Conservation (phyloP, 139 green algal species). For the Micromonas commoda region DNA sequence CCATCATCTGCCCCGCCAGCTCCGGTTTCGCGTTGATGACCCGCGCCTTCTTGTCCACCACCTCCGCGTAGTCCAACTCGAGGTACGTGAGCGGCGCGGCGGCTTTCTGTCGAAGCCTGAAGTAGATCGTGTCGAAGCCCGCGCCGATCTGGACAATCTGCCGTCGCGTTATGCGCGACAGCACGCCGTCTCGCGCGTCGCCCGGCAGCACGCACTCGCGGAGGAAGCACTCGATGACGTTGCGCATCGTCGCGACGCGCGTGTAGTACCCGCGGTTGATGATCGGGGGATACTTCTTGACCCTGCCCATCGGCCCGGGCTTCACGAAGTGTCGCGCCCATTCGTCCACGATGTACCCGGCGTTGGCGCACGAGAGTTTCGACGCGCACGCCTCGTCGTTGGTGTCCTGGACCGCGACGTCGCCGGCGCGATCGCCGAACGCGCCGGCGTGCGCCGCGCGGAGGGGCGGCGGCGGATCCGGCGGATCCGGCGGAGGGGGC, state of each 20-base stretch:
- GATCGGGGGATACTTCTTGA: not conserved
- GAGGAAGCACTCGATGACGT: not conserved
- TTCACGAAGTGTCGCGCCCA: not conserved
- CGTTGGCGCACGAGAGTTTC: not conserved
- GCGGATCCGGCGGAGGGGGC: no score
- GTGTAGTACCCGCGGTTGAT: not conserved
- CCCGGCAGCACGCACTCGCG: not conserved
- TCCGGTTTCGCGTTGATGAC: not conserved
- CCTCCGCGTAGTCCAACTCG: constrained; percentile 14
- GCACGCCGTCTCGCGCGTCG: not conserved
- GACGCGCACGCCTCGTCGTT: constrained; percentile 24
- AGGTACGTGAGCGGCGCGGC: not conserved
- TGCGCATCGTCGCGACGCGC: not conserved
- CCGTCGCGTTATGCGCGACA: not conserved
- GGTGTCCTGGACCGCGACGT: constrained; percentile 8
- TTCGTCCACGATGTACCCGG: constrained; percentile 1
- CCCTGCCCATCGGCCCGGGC: not conserved
- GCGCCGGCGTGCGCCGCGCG: not conserved
- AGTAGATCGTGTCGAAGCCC: constrained; percentile 12
- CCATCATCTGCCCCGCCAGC: not conserved
- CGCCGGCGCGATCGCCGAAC: not conserved
- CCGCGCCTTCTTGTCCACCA: not conserved
- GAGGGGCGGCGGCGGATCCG: not conserved
- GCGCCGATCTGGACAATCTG: not conserved
- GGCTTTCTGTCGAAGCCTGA: not conserved